Conservation (phyloP, 768 basidiomycete species). For the Kwoniella sp. region DNA sequence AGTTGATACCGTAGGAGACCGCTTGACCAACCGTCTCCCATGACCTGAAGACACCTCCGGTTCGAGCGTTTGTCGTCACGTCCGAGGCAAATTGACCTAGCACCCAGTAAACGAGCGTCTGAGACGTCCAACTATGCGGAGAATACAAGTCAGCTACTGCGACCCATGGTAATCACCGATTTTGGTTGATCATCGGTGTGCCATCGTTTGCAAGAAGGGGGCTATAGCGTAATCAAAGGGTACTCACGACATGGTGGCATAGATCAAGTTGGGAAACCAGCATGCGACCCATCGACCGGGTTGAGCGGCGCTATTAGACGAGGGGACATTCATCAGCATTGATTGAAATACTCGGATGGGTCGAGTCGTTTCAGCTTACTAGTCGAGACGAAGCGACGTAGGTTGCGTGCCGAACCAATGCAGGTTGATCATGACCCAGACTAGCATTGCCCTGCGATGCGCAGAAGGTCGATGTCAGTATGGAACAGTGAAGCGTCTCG, state of each 20-base stretch:
- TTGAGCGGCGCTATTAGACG: neutral
- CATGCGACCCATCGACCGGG: conserved; percentile 8
- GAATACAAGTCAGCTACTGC: too few species aligned
- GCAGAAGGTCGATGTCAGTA: too few species aligned
- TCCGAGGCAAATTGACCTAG: conserved; percentile 37
- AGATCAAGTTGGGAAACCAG: conserved; percentile 10
- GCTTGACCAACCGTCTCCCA: conserved; percentile 40
- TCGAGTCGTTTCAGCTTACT: too few species aligned
- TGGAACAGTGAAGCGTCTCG: too few species aligned
- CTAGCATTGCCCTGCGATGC: conserved; percentile 4
- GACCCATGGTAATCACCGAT: too few species aligned
- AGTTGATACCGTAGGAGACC: conserved; percentile 37
- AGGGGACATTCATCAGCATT: too few species aligned
- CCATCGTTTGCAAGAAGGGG: too few species aligned
- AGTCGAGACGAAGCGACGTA: conserved; percentile 1
- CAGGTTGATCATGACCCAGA: conserved; percentile 12
- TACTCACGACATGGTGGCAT: conserved; percentile 6
- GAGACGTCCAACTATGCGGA: neutral
- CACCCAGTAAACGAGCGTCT: conserved; percentile 34
- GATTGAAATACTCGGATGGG: too few species aligned
- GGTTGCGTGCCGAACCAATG: conserved; percentile 12
- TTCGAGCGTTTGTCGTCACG: conserved; percentile 28
- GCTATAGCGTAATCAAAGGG: too few species aligned
- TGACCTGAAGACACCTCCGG: conserved; percentile 38
- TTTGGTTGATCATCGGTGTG: too few species aligned